Conservation (phyloP, 352 stramenopile genomes). For the Pythium oligandrum region DNA sequence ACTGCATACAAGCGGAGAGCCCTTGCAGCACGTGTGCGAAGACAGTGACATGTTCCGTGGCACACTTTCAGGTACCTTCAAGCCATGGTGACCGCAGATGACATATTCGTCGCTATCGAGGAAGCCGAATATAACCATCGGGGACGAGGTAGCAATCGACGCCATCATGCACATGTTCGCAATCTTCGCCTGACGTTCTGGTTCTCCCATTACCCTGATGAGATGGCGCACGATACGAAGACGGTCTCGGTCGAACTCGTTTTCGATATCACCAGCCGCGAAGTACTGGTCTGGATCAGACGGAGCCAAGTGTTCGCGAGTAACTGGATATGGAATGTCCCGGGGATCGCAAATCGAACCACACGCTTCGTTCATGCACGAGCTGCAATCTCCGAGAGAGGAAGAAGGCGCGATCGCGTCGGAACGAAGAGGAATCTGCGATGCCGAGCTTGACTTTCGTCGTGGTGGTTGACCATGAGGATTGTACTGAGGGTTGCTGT, state of each 20-base stretch:
- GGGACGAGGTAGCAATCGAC: conserved; percentile 60
- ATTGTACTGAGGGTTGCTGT: background rate
- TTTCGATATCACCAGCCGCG: conserved; percentile 37
- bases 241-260: conserved; percentile 37
- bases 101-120: conserved; percentile 54
- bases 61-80: background rate
- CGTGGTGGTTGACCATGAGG: conserved; percentile 18
- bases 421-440: background rate
- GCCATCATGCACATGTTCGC: conserved; percentile 74
- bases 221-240: conserved; percentile 40
- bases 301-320: conserved; percentile 38
- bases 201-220: conserved; percentile 32
- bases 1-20: conserved; percentile 55
- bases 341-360: conserved; percentile 39
- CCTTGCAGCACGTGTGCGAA: conserved; percentile 62
- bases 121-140: conserved; percentile 64
- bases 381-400: conserved; percentile 27
- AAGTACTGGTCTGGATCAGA: conserved; percentile 51
- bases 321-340: conserved; percentile 63
- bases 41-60: conserved; percentile 41
- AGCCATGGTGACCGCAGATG: conserved; percentile 44
- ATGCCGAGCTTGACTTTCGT: conserved; percentile 40
- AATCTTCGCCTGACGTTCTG: conserved; percentile 39
- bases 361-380: conserved; percentile 63
- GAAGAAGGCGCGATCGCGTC: too few relatives aligned